Evolutionary conservation across 139 green algal species (phyloP), one percentile per base, ranked within the genome.

Genomic region (Coccomyxa sp.): DNA sequence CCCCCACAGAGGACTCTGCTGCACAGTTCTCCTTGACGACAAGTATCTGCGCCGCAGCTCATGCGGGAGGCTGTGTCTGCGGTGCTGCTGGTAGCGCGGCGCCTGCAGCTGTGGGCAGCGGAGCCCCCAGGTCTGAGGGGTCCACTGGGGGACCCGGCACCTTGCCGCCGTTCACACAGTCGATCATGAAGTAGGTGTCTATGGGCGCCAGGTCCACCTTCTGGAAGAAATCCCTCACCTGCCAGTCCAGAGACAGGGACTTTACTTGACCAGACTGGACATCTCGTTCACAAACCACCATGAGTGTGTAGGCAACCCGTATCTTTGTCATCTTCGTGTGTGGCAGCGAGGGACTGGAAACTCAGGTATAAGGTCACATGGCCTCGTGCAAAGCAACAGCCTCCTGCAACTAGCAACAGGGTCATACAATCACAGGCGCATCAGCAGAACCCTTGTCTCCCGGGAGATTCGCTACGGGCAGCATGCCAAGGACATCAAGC

Each of bases 171-270:
- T 82, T 82, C 27, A 86, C 58, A 45, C 82, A 86, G 66, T 86
- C 77, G 16, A 96, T 85, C 67, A 95, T 91, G 83, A 95, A 95
- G 77, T 96, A 95, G 25, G 89, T 93, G 83, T 96, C 90, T 27
- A 96, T 90, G 13, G 84, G 82, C 0, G 92, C 84, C 63, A 96
- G 74, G 14, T 81, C 27, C 13, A 88, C 84, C 1, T 28, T 77
- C 84, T 86, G 86, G 1, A 82, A 86, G 57, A 94, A 30, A 77
- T 92, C 93, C 7, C 79, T 81, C 0, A 87, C 90, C 87, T 91
- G 87, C 67, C 0, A 13, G 63, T 21, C 63, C 18, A 28, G 81
- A 58, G 81, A 58, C 27, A 79, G 45, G 1, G 16, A 38, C 77
- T 28, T 9, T 21, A 71, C 63, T n/a, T 80, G 23, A 13, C 23